phyloP scores from a whole-genome alignment of 164 flowering plant genomes.

The Dillenia turbinata region DNA sequence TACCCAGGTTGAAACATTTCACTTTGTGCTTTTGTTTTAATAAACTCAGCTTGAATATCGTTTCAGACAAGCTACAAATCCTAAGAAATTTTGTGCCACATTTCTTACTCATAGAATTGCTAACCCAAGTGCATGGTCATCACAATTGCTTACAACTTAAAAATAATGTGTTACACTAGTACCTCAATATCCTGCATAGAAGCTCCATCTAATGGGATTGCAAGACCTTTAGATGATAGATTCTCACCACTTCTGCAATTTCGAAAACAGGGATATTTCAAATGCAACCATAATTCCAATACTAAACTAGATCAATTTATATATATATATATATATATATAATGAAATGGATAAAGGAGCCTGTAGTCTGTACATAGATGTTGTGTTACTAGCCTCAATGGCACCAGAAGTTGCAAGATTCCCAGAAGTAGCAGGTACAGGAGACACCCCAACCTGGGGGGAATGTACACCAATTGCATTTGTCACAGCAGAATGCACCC shows the following conservation, averaged over 20 bases:
- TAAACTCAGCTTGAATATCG: too few relatives aligned
- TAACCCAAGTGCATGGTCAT: too few relatives aligned
- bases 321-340: background rate
- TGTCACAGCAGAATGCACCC: conserved; percentile 20
- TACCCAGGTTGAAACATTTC: too few relatives aligned
- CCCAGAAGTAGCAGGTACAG: conserved; percentile 21
- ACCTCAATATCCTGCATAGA: conserved; percentile 83
- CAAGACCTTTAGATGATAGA: conserved; percentile 28
- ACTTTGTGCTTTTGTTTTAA: too few relatives aligned
- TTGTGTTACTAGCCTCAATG: conserved; percentile 15
- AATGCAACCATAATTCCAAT: background rate
- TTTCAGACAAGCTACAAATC: too few relatives aligned
- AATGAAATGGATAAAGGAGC: conserved; percentile 1
- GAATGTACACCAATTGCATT: conserved; percentile 24
- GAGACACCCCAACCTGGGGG: conserved; percentile 10
- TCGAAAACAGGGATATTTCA: background rate
- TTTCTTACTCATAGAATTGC: too few relatives aligned
- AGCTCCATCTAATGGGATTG: conserved; percentile 40
- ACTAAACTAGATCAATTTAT: background rate
- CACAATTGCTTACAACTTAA: too few relatives aligned
- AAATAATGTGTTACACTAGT: conserved; percentile 1
- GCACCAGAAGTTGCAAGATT: conserved; percentile 24
- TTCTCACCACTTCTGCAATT: conserved; percentile 35
- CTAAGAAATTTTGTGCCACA: too few relatives aligned
- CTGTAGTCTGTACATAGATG: conserved; percentile 31